Percentiles rank a stretch among this genome's conserved stretches.
These are phyloP conservation scores for Lachnellula arida DNA, from an alignment of 2,329 filamentous ascomycete genomes.

Conservation along the genomic window DNA sequence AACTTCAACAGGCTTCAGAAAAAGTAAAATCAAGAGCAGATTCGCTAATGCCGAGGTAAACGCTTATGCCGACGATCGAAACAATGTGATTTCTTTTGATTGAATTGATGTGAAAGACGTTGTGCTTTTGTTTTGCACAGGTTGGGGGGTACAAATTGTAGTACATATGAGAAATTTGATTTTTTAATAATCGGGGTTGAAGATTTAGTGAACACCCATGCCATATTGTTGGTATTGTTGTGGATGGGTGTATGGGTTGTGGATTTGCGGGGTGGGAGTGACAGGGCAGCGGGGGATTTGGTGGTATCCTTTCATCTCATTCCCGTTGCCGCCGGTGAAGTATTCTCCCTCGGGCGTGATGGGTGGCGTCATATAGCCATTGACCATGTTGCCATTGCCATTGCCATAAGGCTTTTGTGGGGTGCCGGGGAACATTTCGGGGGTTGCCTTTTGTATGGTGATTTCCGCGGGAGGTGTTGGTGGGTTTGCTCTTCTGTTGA, in stretches of 20 bases:
- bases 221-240: slow-evolving; percentile 41
- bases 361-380: slow-evolving; percentile 79
- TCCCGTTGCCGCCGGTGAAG: slow-evolving; percentile 35
- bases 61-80: slow-evolving; percentile 25
- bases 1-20: slow-evolving; percentile 15
- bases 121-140: slow-evolving; percentile 10
- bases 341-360: slow-evolving; percentile 72
- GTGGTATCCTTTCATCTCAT: slow-evolving; percentile 26
- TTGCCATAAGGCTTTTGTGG: slow-evolving; percentile 69
- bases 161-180: slow-evolving; percentile 24
- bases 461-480: slow-evolving; percentile 55
- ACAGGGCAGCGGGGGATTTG: slow-evolving; percentile 49
- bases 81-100: slow-evolving; percentile 13
- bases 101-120: slow-evolving; percentile 5
- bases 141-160: slow-evolving; percentile 26
- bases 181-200: neutral
- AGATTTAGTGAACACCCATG: slow-evolving; percentile 28
- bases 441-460: slow-evolving; percentile 41
- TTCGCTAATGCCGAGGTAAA: slow-evolving; percentile 14
- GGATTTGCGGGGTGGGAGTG: slow-evolving; percentile 53
- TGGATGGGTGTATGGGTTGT: slow-evolving; percentile 38
- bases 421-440: slow-evolving; percentile 65
- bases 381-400: slow-evolving; percentile 48
- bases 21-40: slow-evolving; percentile 15
- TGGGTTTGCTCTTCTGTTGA: slow-evolving; percentile 52